A percentile compares a stretch with the other conserved stretches of the same genome.
Conservation (phyloP, 176 grass and related monocot genomes). For the Hordeum vulgare region DNA sequence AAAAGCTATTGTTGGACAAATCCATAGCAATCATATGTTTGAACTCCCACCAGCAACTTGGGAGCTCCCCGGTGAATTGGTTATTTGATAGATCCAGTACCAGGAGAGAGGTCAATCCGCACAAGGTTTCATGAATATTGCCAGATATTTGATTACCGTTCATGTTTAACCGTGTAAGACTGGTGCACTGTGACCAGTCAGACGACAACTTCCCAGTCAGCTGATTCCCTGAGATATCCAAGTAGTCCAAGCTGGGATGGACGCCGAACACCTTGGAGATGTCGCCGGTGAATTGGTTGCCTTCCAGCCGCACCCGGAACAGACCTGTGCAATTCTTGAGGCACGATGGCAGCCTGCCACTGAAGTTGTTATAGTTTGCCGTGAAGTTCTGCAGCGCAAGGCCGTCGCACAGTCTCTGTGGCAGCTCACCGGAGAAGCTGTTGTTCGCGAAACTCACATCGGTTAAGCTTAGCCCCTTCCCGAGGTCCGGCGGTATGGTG, state of each 20-base stretch:
- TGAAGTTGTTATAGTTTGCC: too few species aligned
- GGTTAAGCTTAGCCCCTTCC: not conserved
- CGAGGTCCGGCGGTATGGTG: not conserved
- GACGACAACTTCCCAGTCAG: not conserved
- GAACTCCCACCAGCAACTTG: constrained; percentile 17
- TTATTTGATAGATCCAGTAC: constrained; percentile 34
- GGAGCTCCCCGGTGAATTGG: constrained; percentile 15
- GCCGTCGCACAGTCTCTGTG: not conserved
- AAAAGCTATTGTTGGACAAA: constrained; percentile 22
- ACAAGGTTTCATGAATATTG: not conserved
- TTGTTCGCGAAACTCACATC: not conserved
- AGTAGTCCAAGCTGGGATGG: not conserved
- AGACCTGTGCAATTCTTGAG: accelerated
- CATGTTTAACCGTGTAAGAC: not conserved
- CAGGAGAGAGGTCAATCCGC: not conserved
- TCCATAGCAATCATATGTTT: constrained; percentile 6
- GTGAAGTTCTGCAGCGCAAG: not conserved
- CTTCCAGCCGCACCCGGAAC: too few species aligned
- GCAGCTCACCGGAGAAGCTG: not conserved
- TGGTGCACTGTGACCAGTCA: not conserved
- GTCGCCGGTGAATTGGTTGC: too few species aligned
- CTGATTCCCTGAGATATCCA: not conserved
- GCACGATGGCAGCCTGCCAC: too few species aligned
- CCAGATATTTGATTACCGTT: not conserved
- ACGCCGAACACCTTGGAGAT: too few species aligned